Evolutionary conservation across 805 yeast genomes (phyloP).

Genomic region (Teunomyces barrocoloradensis): DNA sequence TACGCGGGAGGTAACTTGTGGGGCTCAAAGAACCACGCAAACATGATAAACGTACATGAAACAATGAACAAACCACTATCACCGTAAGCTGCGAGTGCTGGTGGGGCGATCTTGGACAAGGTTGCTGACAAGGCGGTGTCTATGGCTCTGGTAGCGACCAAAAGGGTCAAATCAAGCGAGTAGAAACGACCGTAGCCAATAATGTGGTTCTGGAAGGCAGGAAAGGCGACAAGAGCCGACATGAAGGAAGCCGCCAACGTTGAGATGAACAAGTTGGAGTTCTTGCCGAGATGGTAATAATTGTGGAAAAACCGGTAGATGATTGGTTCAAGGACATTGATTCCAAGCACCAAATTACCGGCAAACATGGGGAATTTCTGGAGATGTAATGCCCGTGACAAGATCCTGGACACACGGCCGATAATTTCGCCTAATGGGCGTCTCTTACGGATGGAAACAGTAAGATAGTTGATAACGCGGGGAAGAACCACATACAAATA

Average conservation of each 20-base stretch:
- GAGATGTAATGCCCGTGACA: conserved; percentile 26
- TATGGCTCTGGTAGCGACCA: conserved; percentile 33
- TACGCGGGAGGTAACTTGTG: conserved; percentile 43
- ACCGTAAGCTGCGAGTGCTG: conserved; percentile 12
- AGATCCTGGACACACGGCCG: conserved; percentile 14
- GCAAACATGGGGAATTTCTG: conserved; percentile 35
- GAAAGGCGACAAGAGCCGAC: conserved; percentile 28
- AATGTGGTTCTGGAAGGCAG: conserved; percentile 31
- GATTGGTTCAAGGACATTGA: conserved; percentile 22
- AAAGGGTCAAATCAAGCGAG: conserved; percentile 36
- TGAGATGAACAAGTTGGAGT: conserved; percentile 10
- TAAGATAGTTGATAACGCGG: conserved; percentile 18
- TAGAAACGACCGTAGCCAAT: conserved; percentile 26
- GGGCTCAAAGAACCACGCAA: conserved; percentile 39
- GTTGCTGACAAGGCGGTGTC: conserved; percentile 30
- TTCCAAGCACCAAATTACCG: conserved; percentile 29
- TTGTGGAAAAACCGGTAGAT: conserved; percentile 1
- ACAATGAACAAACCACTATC: conserved; percentile 30
- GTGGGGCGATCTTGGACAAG: conserved; percentile 9
- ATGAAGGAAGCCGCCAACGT: conserved; percentile 28
- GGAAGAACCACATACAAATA: conserved; percentile 36
- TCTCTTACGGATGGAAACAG: conserved; percentile 12
- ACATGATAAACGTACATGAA: conserved; percentile 34
- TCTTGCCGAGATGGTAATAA: conserved; percentile 6
- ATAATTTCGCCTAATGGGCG: conserved; percentile 12